These are phyloP conservation scores for Piper betle DNA, from an alignment of 164 flowering plant species.

Conservation along the genomic window DNA sequence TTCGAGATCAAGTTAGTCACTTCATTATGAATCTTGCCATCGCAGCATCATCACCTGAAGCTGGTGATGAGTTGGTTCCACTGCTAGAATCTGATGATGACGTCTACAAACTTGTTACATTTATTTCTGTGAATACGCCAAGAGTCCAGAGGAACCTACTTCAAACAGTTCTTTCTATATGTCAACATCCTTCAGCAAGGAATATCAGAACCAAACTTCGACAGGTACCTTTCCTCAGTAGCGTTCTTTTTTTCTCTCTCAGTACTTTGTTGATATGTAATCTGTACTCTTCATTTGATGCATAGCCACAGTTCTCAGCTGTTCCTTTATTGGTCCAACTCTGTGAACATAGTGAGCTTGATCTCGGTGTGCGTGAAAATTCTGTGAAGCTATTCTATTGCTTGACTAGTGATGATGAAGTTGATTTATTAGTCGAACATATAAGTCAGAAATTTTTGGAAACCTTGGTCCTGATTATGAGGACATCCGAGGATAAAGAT, in stretches of 20 bases:
- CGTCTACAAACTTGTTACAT: slow-evolving; percentile 36
- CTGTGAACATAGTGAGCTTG: slow-evolving; percentile 24
- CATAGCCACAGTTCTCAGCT: slow-evolving; percentile 30
- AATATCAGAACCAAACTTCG: slow-evolving; percentile 34
- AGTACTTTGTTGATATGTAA: not conserved
- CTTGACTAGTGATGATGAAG: slow-evolving; percentile 31
- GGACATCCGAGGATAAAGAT: slow-evolving; percentile 30
- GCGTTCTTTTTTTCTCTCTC: not conserved
- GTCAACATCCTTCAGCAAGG: slow-evolving; percentile 32
- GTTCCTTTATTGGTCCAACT: slow-evolving; percentile 36
- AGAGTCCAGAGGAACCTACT: slow-evolving; percentile 40
- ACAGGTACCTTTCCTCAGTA: slow-evolving; percentile 30
- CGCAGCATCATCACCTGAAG: slow-evolving; percentile 27
- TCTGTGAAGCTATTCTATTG: slow-evolving; percentile 47
- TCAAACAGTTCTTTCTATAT: slow-evolving; percentile 37
- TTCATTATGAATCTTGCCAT: slow-evolving; percentile 46
- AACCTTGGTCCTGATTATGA: slow-evolving; percentile 30
- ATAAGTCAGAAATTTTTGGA: slow-evolving; percentile 29
- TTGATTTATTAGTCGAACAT: slow-evolving; percentile 25
- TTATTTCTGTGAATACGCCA: slow-evolving; percentile 31
- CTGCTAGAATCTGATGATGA: slow-evolving; percentile 54
- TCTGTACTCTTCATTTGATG: not conserved
- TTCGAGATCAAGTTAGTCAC: slow-evolving; percentile 39
- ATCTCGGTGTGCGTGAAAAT: slow-evolving; percentile 27
- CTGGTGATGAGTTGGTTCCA: slow-evolving; percentile 16